Evolutionary conservation across 192 early-diverging fungal genomes (phyloP), one percentile per base, ranked within the genome.

Genomic region (Coemansia sp.): DNA sequence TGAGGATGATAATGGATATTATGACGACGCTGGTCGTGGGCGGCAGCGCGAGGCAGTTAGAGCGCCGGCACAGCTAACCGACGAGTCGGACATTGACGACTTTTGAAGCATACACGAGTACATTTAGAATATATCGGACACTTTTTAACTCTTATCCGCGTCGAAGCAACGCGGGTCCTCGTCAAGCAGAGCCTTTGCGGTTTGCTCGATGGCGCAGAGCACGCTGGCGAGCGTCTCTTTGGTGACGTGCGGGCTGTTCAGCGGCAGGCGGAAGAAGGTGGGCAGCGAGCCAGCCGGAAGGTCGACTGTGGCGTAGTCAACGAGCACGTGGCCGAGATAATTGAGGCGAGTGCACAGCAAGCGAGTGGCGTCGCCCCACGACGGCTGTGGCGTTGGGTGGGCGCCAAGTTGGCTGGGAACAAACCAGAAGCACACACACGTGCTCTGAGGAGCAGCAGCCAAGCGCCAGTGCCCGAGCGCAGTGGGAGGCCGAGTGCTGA

Each of bases 381-480:
- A 35, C 10, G 10, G 52, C 28, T 7, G 21, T 34, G 14, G 2
- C 67, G 26, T 3, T 7, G 12, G 1, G 13, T 26, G n/a, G 4
- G 41, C 13, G 12, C 6, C 18, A 1, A 26, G 13, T 2, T 41
- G 23, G 34, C 61, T 25, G 14, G 89, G 90, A 16, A 89, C 75
- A 76, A 86, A 91, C 91, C 91, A 93, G 69, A 93, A 93, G 58
- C 90, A 93, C 39, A 91, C 84, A 56, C 72, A 72, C 12, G 68
- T 70, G 64, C 71, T 63, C 35, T 67, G 62, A 2, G 76, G 69
- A 38, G 65, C 69, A 14, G 23, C 50, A 4, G 63, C 60, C 36
- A 92, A 72, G 64, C 82, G 66, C 65, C 78, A 79, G 26, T 84
- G 76, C 25, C 83, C 76, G 9, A 43, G 38, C 14, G 13, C 21